Evolutionary conservation across 257 asterid species (phyloP).

Genomic region (Eustoma russellianum): DNA sequence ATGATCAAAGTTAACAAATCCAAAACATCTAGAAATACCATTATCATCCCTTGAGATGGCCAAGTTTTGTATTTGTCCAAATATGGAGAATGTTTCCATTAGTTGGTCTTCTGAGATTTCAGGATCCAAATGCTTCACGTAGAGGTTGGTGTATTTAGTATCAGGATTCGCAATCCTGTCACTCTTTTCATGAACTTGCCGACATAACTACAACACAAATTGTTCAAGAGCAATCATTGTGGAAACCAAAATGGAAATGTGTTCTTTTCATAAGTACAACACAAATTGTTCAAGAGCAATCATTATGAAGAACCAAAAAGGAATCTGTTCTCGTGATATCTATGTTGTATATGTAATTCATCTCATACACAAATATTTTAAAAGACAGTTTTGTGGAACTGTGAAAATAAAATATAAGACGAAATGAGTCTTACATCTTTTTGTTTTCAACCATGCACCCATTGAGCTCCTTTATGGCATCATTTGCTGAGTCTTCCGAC

Average conservation of each 20-base stretch:
- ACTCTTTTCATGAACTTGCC: slow-evolving; percentile 35
- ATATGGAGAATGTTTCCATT: slow-evolving; percentile 33
- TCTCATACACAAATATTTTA: too few species aligned
- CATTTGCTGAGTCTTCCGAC: slow-evolving; percentile 33
- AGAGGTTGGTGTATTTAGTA: slow-evolving; percentile 37
- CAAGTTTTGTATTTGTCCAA: slow-evolving; percentile 39
- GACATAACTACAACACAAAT: slow-evolving; percentile 36
- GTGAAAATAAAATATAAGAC: slow-evolving; percentile 4
- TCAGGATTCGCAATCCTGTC: slow-evolving; percentile 29
- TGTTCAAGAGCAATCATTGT: too few species aligned
- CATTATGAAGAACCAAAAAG: not conserved
- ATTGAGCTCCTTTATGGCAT: slow-evolving; percentile 40
- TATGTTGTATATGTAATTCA: too few species aligned
- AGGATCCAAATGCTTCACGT: slow-evolving; percentile 39
- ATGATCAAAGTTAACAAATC: slow-evolving; percentile 45
- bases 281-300: not conserved
- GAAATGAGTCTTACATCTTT: slow-evolving; percentile 21
- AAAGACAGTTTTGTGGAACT: not conserved
- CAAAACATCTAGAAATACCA: slow-evolving; percentile 45
- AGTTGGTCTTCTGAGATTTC: slow-evolving; percentile 35
- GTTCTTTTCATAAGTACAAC: slow-evolving; percentile 27
- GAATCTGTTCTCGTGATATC: not conserved
- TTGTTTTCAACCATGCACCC: slow-evolving; percentile 28
- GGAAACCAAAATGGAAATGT: too few species aligned
- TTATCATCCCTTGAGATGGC: slow-evolving; percentile 34